A percentile compares a stretch with the other conserved stretches of the same genome.
Conservation (phyloP, 2,329 filamentous ascomycete species). For the Chalaropsis thielavioides region DNA sequence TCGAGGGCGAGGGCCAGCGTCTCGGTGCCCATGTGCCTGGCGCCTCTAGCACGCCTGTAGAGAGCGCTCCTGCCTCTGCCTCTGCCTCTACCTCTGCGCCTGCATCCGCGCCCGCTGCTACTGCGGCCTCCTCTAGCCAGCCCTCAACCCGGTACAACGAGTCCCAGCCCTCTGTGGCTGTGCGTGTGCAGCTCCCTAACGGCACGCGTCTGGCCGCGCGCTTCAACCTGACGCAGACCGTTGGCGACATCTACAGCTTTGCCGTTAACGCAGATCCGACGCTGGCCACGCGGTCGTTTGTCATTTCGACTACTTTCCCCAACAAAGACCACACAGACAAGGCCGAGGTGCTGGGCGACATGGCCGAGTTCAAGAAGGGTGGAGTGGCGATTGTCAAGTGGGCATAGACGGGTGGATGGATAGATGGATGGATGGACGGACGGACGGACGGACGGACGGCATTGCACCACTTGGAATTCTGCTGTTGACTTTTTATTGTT, state of each 20-base stretch:
- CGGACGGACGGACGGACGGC: no score
- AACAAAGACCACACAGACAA: slow-evolving; percentile 67
- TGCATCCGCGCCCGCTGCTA: slow-evolving; percentile 26
- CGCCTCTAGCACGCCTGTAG: slow-evolving; percentile 21
- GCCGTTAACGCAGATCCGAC: slow-evolving; percentile 46
- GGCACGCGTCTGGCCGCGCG: slow-evolving; percentile 63
- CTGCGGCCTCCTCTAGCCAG: slow-evolving; percentile 20
- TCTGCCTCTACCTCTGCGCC: slow-evolving; percentile 23
- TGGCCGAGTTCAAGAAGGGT: slow-evolving; percentile 51
- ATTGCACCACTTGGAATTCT: no score
- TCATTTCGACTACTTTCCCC: slow-evolving; percentile 69
- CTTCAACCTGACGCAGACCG: slow-evolving; percentile 67
- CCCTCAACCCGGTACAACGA: slow-evolving; percentile 37
- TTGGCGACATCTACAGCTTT: slow-evolving; percentile 65
- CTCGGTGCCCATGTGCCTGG: slow-evolving; percentile 66
- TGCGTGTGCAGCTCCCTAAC: slow-evolving; percentile 67
- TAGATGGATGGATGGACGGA: no score
- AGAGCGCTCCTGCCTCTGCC: slow-evolving; percentile 14
- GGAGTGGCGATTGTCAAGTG: slow-evolving; percentile 52
- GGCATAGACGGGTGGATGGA: slow-evolving; percentile 22
- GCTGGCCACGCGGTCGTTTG: slow-evolving; percentile 46
- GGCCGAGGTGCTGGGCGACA: slow-evolving; percentile 40
- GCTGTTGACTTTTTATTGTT: no score
- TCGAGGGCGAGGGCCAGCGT: slow-evolving; percentile 55
- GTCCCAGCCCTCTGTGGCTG: slow-evolving; percentile 50